Evolutionary conservation across 306 rosid genomes (phyloP), one percentile per base, ranked within the genome.

Genomic region (Acacia acuminata): DNA sequence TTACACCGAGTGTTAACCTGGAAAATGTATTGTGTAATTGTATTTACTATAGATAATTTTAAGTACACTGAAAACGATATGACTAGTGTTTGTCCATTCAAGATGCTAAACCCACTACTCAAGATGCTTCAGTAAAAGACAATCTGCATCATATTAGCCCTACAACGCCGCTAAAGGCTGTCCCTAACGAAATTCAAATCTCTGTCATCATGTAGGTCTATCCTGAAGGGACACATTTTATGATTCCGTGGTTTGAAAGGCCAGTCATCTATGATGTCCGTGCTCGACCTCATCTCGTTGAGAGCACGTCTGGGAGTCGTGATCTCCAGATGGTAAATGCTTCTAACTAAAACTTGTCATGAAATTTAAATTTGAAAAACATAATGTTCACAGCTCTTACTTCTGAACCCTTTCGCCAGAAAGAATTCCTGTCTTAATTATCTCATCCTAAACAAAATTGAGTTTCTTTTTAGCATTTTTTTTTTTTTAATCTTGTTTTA

Each of bases 171-270:
- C 14, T 65, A 78, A 25, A 69, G 84, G 32, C 30, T 72, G 22
- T 5, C 2, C 45, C 77, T 8, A 19, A 17, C 24, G 2, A 48
- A 67, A 42, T 38, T 56, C 56, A 9, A 51, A 2, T 60, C 13
- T 7, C 76, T 76, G 72, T 86, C 68, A 30, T 76, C 56, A n/a
- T 88, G 81, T 82, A 95, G 97, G 97, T 95, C 64, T 95, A 92
- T 87, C 94, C 97, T 45, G 97, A 94, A 94, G 97, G 98, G 68
- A 91, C 98, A 1, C 97, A 93, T 70, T 81, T 94, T 9, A 79
- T 90, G 22, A 81, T 93, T 76, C 98, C 98, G 2, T 94, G 98
- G 97, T 89, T 90, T 85, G 98, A 94, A 88, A 89, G 97, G 82
- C 94, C 97, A 0, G 82, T 94, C 51, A 94, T 93, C 83, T 94